Percentiles rank a stretch among this genome's conserved stretches.
Conservation (phyloP, 805 yeast species). For the Ogataea kodamae region DNA sequence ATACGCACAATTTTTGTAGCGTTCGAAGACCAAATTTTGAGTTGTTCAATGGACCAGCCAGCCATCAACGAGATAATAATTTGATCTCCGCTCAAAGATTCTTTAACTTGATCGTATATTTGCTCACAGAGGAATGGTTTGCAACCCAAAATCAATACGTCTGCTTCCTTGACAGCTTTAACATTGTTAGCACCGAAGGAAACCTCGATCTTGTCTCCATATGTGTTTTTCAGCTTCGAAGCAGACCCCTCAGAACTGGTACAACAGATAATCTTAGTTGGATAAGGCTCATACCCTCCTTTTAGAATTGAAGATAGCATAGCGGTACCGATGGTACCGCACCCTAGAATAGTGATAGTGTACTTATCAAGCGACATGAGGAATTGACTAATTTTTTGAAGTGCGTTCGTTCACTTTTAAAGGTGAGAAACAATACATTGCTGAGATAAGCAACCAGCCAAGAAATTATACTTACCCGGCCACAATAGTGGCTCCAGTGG, state of each 20-base stretch:
- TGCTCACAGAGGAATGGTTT: constrained; percentile 76
- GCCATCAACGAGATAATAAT: constrained; percentile 78
- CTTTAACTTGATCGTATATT: constrained; percentile 51
- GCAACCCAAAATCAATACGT: constrained; percentile 76
- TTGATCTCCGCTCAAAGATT: constrained; percentile 36
- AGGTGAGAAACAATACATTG: too few relatives aligned
- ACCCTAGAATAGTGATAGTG: constrained; percentile 70
- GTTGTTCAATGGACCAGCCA: constrained; percentile 81
- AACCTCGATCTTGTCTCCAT: constrained; percentile 51
- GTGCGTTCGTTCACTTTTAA: too few relatives aligned
- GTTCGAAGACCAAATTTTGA: constrained; percentile 47
- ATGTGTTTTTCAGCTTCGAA: constrained; percentile 44
- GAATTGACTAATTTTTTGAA: not conserved
- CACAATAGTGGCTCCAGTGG: too few relatives aligned
- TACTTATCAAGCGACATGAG: constrained; percentile 18
- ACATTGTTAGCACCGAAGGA: constrained; percentile 48
- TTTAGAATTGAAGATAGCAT: constrained; percentile 75
- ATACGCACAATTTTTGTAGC: constrained; percentile 62
- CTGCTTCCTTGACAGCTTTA: constrained; percentile 58
- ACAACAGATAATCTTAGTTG: constrained; percentile 74
- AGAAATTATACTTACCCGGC: too few relatives aligned
- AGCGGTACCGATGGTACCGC: constrained; percentile 97
- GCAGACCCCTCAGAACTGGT: constrained; percentile 57
- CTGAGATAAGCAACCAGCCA: too few relatives aligned
- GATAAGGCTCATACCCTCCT: constrained; percentile 49